Percentiles rank a stretch among this genome's conserved stretches.
Conservation (phyloP, 768 basidiomycete genomes). For the Pholiota molesta region DNA sequence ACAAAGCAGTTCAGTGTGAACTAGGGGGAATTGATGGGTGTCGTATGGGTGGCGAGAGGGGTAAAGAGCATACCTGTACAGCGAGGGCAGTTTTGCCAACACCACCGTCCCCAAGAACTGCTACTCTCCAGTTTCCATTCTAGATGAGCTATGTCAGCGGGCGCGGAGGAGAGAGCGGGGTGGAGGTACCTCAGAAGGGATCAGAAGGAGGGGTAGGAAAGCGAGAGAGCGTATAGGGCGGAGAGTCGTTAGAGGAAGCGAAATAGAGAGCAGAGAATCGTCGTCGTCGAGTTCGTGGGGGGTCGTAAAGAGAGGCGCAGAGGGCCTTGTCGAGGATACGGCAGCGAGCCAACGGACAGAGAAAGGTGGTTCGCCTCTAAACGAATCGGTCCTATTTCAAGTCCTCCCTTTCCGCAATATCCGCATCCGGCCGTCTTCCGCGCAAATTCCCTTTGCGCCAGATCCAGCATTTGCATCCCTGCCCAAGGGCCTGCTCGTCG, state of each 20-base stretch:
- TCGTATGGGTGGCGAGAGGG: slow-evolving; percentile 12
- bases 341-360: slow-evolving; percentile 25
- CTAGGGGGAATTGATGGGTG: slow-evolving; percentile 41
- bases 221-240: slow-evolving; percentile 7
- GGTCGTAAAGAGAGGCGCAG: slow-evolving; percentile 57
- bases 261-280: slow-evolving; percentile 40
- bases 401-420: slow-evolving; percentile 20
- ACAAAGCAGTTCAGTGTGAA: slow-evolving; percentile 97
- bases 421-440: slow-evolving; percentile 14
- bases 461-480: slow-evolving; percentile 7
- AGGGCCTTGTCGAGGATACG: slow-evolving; percentile 33
- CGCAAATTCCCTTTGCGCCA: slow-evolving; percentile 13
- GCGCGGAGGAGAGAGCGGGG: not conserved
- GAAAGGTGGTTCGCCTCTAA: slow-evolving; percentile 34
- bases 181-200: not conserved
- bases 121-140: slow-evolving; percentile 92
- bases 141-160: not conserved
- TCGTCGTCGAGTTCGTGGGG: slow-evolving; percentile 71
- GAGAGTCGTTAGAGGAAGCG: slow-evolving; percentile 22
- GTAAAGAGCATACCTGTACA: slow-evolving; percentile 71
- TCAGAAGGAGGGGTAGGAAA: slow-evolving; percentile 6
- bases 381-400: slow-evolving; percentile 40
- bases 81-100: slow-evolving; percentile 97
- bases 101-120: slow-evolving; percentile 95
- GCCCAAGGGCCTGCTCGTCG: not conserved